Percentiles rank a stretch among this genome's conserved stretches.
These are phyloP conservation scores for Metschnikowia noctiluminum DNA, from an alignment of 805 yeast species.

Conservation along the genomic window DNA sequence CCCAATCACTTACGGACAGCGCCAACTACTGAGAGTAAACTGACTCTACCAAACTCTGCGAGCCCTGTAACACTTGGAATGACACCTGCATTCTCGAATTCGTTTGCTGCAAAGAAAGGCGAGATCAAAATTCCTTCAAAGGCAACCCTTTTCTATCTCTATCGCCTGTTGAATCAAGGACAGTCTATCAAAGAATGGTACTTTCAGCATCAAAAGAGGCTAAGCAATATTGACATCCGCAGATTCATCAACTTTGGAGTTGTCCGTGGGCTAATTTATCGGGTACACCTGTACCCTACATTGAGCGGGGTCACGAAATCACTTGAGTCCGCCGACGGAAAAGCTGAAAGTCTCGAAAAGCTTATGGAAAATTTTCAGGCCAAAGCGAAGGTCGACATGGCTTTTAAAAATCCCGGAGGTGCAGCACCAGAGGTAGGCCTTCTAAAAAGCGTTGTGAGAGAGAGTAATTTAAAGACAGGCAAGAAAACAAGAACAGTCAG, in stretches of 20 bases:
- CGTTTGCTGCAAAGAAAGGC: neutral
- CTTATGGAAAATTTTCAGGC: conserved; percentile 12
- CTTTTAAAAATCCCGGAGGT: neutral
- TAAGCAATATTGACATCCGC: conserved; percentile 73
- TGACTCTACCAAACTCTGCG: conserved; percentile 4
- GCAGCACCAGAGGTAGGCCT: conserved; percentile 7
- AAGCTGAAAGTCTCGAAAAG: conserved; percentile 10
- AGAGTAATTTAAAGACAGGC: conserved; percentile 20
- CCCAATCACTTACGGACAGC: neutral
- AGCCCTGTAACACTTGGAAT: conserved; percentile 12
- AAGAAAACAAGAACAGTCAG: conserved; percentile 31
- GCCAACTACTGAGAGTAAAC: neutral
- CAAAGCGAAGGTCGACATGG: conserved; percentile 2
- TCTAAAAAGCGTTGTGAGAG: conserved; percentile 15
- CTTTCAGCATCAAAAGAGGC: conserved; percentile 52
- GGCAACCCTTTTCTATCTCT: conserved; percentile 66
- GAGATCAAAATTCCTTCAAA: conserved; percentile 51
- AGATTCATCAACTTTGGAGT: conserved; percentile 86
- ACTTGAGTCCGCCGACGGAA: conserved; percentile 24
- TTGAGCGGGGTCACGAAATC: conserved; percentile 39
- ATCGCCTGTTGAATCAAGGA: conserved; percentile 76
- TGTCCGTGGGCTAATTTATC: conserved; percentile 72
- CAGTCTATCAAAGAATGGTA: conserved; percentile 80
- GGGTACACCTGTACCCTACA: conserved; percentile 77
- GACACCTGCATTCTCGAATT: conserved; percentile 1